Conservation (phyloP, 2,329 filamentous ascomycete genomes). For the Scytalidium lignicola region DNA sequence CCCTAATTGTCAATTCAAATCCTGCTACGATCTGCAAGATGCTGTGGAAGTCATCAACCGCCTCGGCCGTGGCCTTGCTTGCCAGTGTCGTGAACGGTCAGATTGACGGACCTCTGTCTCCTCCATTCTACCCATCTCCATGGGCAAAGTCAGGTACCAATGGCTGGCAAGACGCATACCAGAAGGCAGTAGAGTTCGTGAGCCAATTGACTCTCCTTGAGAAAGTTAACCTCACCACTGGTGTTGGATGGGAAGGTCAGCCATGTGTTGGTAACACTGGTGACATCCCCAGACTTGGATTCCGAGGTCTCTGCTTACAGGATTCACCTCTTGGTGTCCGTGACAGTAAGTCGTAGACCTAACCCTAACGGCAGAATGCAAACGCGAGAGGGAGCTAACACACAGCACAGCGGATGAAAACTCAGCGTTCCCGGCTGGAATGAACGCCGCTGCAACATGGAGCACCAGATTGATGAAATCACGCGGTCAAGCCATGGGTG, state of each 20-base stretch:
- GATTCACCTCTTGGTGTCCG: constrained; percentile 31
- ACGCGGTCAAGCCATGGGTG: constrained; percentile 62
- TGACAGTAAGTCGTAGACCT: constrained; percentile 33
- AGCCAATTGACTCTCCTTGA: constrained; percentile 73
- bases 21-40: constrained; percentile 6
- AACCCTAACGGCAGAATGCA: constrained; percentile 53
- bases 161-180: constrained; percentile 64
- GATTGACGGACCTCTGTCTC: constrained; percentile 18
- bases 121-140: constrained; percentile 28
- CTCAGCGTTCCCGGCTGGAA: constrained; percentile 72
- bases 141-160: constrained; percentile 26
- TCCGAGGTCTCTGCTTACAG: constrained; percentile 27
- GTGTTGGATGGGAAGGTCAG: constrained; percentile 43
- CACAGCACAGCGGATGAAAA: constrained; percentile 56
- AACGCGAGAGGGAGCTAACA: constrained; percentile 42
- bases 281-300: constrained; percentile 24
- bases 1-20: neutral
- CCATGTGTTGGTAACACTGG: constrained; percentile 28
- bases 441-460: constrained; percentile 71
- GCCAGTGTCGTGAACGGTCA: constrained; percentile 17
- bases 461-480: constrained; percentile 66
- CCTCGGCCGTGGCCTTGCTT: constrained; percentile 13
- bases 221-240: constrained; percentile 92
- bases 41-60: constrained; percentile 14
- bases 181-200: constrained; percentile 63